These are phyloP conservation scores for Aspergillus oerlinghausenensis DNA, from an alignment of 2,329 filamentous ascomycete species.

Conservation along the genomic window DNA sequence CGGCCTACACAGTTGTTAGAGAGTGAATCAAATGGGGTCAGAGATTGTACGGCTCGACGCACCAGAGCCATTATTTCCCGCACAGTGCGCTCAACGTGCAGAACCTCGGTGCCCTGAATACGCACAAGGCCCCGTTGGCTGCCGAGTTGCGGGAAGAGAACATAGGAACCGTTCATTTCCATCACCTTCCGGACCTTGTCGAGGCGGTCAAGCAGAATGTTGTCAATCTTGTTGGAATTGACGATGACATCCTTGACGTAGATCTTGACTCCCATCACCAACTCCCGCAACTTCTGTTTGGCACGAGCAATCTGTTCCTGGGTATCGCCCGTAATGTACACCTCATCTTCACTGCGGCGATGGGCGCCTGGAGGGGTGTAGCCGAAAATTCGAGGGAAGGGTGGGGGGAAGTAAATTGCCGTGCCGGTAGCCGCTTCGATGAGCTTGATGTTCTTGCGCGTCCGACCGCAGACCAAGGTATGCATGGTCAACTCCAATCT, in stretches of 20 bases:
- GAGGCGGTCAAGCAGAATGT: slow-evolving; percentile 80
- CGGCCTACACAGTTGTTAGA: slow-evolving; percentile 54
- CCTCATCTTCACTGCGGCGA: slow-evolving; percentile 78
- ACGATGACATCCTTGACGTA: slow-evolving; percentile 91
- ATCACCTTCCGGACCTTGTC: slow-evolving; percentile 98
- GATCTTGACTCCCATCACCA: slow-evolving; percentile 73
- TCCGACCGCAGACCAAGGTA: slow-evolving; percentile 86
- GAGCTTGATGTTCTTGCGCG: slow-evolving; percentile 94
- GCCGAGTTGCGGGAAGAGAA: slow-evolving; percentile 83
- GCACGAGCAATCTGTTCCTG: slow-evolving; percentile 79
- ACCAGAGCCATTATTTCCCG: slow-evolving; percentile 93
- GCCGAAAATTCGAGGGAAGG: slow-evolving; percentile 85
- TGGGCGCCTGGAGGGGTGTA: slow-evolving; percentile 80
- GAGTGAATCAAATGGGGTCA: background rate
- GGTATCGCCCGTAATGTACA: slow-evolving; percentile 90
- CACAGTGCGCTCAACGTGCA: slow-evolving; percentile 92
- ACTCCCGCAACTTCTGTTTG: slow-evolving; percentile 85
- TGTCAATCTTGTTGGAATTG: slow-evolving; percentile 88
- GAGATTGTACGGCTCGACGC: slow-evolving; percentile 34
- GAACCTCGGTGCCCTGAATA: slow-evolving; percentile 86
- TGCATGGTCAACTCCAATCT: slow-evolving; percentile 84
- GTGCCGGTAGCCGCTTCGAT: slow-evolving; percentile 95
- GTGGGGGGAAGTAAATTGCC: slow-evolving; percentile 95
- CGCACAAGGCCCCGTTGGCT: slow-evolving; percentile 79
- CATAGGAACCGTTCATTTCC: slow-evolving; percentile 91